A percentile compares a stretch with the other conserved stretches of the same genome.
Evolutionary conservation across 2,329 filamentous ascomycete species (phyloP).

Genomic region (Colletotrichum tropicale): DNA sequence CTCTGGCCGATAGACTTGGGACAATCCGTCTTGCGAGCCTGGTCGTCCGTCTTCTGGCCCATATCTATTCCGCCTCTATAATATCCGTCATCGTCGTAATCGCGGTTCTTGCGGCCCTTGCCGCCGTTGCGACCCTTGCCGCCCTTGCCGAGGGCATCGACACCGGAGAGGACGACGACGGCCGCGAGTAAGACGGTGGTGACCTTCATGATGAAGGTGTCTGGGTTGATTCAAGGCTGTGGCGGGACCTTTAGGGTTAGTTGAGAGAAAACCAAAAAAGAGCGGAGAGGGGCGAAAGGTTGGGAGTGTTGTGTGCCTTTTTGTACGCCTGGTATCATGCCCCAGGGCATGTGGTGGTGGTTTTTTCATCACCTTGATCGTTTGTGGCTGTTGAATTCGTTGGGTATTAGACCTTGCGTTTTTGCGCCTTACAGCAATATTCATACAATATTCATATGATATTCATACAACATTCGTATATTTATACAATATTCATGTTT

Average conservation of each 20-base stretch:
- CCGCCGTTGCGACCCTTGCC: too few relatives aligned
- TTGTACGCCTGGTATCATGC: neutral
- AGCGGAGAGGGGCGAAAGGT: neutral
- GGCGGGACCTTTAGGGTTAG: neutral
- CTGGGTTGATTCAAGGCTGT: neutral
- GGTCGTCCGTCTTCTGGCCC: neutral
- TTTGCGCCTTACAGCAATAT: neutral
- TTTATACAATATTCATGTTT: neutral
- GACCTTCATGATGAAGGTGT: neutral
- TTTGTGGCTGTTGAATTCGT: neutral
- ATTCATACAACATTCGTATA: too few relatives aligned
- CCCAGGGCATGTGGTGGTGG: neutral
- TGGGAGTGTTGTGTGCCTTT: neutral
- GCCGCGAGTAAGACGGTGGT: neutral
- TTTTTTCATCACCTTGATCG: neutral
- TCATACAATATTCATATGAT: neutral
- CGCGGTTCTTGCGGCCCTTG: too few relatives aligned
- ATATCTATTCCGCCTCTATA: too few relatives aligned
- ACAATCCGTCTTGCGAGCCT: neutral
- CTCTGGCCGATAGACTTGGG: neutral
- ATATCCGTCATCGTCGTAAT: too few relatives aligned
- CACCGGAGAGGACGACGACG: neutral
- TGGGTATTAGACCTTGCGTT: neutral
- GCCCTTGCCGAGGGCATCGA: too few relatives aligned
- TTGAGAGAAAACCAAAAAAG: neutral